Conservation (phyloP, 768 basidiomycete species). For the Phallus indusiatus region DNA sequence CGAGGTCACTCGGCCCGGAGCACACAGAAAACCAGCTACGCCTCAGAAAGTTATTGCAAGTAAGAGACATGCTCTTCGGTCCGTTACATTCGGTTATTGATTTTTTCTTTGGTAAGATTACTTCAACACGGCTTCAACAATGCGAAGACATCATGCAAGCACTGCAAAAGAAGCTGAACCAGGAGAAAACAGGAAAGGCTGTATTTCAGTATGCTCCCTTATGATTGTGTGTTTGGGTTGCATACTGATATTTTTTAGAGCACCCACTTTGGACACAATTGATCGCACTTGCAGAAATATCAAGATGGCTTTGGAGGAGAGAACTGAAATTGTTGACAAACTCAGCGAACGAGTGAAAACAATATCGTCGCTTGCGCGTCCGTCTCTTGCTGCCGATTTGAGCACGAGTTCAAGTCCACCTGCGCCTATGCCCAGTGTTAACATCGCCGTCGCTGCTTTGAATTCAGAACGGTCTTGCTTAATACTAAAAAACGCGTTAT, state of each 20-base stretch:
- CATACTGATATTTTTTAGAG: constrained; percentile 32
- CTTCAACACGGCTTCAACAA: constrained; percentile 66
- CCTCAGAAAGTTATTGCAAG: constrained; percentile 63
- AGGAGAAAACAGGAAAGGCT: constrained; percentile 52
- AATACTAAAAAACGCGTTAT: constrained; percentile 57
- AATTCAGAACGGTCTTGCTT: constrained; percentile 71
- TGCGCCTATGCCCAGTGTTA: constrained; percentile 38
- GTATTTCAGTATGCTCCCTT: constrained; percentile 43
- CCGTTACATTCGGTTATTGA: constrained; percentile 2
- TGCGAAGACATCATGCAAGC: constrained; percentile 64
- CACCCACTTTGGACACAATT: constrained; percentile 79
- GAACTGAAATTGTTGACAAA: constrained; percentile 41
- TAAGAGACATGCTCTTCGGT: constrained; percentile 23
- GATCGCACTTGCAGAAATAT: constrained; percentile 82
- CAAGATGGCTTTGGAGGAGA: constrained; percentile 57
- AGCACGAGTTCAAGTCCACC: not conserved
- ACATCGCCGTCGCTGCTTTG: constrained; percentile 70
- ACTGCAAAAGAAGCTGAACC: constrained; percentile 59
- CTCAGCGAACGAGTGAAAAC: constrained; percentile 44
- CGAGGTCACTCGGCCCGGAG: constrained; percentile 79
- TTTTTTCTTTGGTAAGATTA: constrained; percentile 32
- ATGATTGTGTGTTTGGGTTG: not conserved
- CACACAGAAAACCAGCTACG: constrained; percentile 75
- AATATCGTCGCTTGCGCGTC: constrained; percentile 18
- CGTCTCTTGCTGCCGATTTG: not conserved